Conservation (phyloP, 1,284 basidiomycete species). For the Apiotrichum akiyoshidainum region DNA sequence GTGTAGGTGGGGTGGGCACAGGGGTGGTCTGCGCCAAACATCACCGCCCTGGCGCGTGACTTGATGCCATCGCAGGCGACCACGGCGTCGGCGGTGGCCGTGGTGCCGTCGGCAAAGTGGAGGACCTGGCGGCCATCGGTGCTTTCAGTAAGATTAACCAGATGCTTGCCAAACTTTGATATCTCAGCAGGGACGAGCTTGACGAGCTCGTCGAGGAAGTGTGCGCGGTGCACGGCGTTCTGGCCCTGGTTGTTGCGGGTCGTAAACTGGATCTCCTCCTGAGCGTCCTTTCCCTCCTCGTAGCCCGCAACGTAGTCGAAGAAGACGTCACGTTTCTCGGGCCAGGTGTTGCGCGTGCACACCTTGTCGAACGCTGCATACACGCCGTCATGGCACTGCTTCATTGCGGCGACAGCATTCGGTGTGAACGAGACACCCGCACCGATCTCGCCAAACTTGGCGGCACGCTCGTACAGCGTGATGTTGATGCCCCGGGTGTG, state of each 20-base stretch:
- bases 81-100: conserved; percentile 9
- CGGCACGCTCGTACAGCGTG: conserved; percentile 22
- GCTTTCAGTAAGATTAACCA: conserved; percentile 4
- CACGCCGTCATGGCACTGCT: conserved; percentile 15
- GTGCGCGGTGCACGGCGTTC: conserved; percentile 24
- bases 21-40: conserved; percentile 18
- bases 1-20: conserved; percentile 17
- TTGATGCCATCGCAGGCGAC: conserved; percentile 27
- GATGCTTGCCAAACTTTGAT: conserved; percentile 17
- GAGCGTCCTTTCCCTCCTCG: not conserved
- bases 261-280: conserved; percentile 14
- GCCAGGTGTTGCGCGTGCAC: conserved; percentile 17
- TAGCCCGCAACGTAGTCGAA: conserved; percentile 20
- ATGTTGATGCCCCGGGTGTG: conserved; percentile 13
- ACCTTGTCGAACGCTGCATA: conserved; percentile 20
- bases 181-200: conserved; percentile 12
- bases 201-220: conserved; percentile 26
- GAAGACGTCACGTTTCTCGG: conserved; percentile 12
- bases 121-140: conserved; percentile 2
- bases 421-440: conserved; percentile 23
- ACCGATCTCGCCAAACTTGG: conserved; percentile 25
- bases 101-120: conserved; percentile 20
- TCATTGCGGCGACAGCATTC: conserved; percentile 21
- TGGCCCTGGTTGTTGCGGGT: conserved; percentile 10
- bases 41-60: conserved; percentile 4